phyloP scores from a whole-genome alignment of 148 eudicot species.

The Amaranthus palmeri region DNA sequence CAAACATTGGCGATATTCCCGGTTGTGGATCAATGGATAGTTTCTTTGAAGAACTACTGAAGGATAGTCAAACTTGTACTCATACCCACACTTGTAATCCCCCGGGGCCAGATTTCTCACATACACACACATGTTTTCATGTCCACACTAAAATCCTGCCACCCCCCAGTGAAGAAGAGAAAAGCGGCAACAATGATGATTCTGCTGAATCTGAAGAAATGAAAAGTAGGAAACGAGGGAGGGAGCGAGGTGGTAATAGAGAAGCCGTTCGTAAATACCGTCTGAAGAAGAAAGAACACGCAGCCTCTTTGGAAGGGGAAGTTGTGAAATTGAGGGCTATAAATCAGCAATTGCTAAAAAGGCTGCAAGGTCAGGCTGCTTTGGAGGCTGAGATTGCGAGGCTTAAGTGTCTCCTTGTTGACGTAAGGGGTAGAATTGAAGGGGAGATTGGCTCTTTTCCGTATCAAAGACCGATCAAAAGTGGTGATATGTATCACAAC shows the following conservation, averaged over 20 bases:
- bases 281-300: conserved; percentile 84
- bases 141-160: conserved; percentile 77
- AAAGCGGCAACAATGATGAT: conserved; percentile 58
- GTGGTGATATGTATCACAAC: conserved; percentile 45
- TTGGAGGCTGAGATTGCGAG: conserved; percentile 81
- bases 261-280: conserved; percentile 96
- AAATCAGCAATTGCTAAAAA: conserved; percentile 76
- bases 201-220: conserved; percentile 61
- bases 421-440: conserved; percentile 86
- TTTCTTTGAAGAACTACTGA: conserved; percentile 64
- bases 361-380: conserved; percentile 70
- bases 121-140: conserved; percentile 89
- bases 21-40: conserved; percentile 77
- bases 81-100: conserved; percentile 93
- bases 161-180: conserved; percentile 44
- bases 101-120: conserved; percentile 80
- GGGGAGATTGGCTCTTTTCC: conserved; percentile 96
- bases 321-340: conserved; percentile 72
- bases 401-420: conserved; percentile 91
- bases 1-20: conserved; percentile 55
- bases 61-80: conserved; percentile 74
- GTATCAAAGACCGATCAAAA: conserved; percentile 64
- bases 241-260: conserved; percentile 67
- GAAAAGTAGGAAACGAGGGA: conserved; percentile 52
- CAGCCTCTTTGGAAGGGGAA: conserved; percentile 83